Evolutionary conservation across 768 basidiomycete species (phyloP).

Genomic region (Kwoniella botswanensis): DNA sequence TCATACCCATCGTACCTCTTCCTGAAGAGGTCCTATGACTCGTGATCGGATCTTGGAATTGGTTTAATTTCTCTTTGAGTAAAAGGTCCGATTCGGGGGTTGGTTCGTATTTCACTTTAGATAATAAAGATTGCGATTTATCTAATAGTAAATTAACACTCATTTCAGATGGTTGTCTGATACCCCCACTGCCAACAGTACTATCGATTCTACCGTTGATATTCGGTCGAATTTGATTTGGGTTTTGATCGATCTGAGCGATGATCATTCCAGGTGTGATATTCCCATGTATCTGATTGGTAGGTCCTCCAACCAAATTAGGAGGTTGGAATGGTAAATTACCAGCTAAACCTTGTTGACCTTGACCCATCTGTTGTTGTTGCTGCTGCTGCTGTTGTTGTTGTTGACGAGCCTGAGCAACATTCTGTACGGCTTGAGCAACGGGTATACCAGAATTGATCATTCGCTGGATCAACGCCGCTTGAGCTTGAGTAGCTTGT

Average conservation of each 20-base stretch:
- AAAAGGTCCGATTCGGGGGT: constrained; percentile 36
- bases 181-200: background rate
- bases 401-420: constrained; percentile 18
- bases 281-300: background rate
- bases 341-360: no score
- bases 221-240: no score
- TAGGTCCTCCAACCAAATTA: background rate
- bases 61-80: constrained; percentile 31
- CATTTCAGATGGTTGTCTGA: constrained; percentile 19
- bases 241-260: constrained; percentile 18
- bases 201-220: constrained; percentile 10
- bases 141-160: constrained; percentile 18
- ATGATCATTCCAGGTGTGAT: constrained; percentile 31
- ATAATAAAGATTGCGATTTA: constrained; percentile 36
- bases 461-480: constrained; percentile 26
- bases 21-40: constrained; percentile 6
- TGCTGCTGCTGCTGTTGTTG: constrained; percentile 9
- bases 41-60: constrained; percentile 28
- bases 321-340: background rate
- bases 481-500: constrained; percentile 24
- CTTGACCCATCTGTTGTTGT: no score
- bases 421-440: constrained; percentile 21
- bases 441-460: constrained; percentile 40
- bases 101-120: constrained; percentile 37
- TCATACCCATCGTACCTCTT: constrained; percentile 23